phyloP scores from a whole-genome alignment of 108 stramenopile species.

The Conticribra weissflogii region DNA sequence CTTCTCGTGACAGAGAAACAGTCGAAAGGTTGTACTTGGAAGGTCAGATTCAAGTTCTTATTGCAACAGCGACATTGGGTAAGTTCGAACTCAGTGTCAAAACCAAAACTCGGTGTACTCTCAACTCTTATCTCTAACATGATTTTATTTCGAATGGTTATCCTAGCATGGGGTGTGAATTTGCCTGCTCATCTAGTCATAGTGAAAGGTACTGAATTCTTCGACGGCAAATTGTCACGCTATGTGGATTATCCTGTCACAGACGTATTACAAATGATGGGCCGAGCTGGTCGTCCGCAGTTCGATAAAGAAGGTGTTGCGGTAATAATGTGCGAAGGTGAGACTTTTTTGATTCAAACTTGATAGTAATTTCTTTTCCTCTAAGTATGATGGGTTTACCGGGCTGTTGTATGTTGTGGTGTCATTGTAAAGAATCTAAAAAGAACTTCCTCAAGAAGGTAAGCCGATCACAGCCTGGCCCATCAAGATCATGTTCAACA shows the following conservation, averaged over 20 bases:
- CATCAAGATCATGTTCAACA: too few species aligned
- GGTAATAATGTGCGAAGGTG: conserved; percentile 93
- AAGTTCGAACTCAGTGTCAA: too few species aligned
- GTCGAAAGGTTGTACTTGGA: conserved; percentile 93
- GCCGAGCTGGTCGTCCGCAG: conserved; percentile 96
- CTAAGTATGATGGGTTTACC: too few species aligned
- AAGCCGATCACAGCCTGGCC: neutral
- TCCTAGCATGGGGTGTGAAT: conserved; percentile 96
- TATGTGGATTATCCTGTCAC: conserved; percentile 99
- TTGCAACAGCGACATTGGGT: conserved; percentile 84
- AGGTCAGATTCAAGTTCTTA: conserved; percentile 94
- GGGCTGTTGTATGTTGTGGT: too few species aligned
- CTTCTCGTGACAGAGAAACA: conserved; percentile 58
- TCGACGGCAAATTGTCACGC: conserved; percentile 90
- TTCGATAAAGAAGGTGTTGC: conserved; percentile 95
- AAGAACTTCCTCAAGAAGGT: conserved; percentile 93
- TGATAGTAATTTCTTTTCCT: too few species aligned
- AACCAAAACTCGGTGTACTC: too few species aligned
- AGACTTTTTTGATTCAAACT: too few species aligned
- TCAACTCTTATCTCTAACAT: too few species aligned
- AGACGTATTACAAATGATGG: conserved; percentile 99
- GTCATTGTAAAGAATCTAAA: conserved; percentile 93
- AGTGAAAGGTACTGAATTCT: conserved; percentile 99
- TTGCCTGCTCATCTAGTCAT: conserved; percentile 93
- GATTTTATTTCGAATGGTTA: too few species aligned